phyloP scores from a whole-genome alignment of 139 green algal genomes.

The Eudorina sp. region DNA sequence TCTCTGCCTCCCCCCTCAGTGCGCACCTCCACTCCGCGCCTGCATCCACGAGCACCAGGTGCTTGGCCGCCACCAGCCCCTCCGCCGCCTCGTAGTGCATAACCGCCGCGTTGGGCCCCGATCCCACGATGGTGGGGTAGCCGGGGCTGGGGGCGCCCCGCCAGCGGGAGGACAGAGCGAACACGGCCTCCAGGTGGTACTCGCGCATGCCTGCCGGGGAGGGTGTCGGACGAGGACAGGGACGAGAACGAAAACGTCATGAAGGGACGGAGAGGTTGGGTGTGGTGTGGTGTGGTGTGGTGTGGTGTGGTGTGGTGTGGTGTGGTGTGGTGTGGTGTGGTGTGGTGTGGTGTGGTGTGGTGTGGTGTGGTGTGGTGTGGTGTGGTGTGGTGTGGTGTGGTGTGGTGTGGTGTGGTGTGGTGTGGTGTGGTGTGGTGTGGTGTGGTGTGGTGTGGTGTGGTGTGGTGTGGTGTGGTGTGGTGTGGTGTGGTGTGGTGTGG shows the following conservation, averaged over 20 bases:
- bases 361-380: too few relatives aligned
- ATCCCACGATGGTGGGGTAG: slow-evolving; percentile 70
- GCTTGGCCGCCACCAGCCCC: not conserved
- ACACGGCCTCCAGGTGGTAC: slow-evolving; percentile 67
- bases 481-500: too few relatives aligned
- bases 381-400: too few relatives aligned
- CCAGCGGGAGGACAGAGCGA: slow-evolving; percentile 38
- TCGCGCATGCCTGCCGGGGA: slow-evolving; percentile 47
- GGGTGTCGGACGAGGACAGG: not conserved
- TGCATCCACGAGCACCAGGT: slow-evolving; percentile 68
- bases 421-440: too few relatives aligned
- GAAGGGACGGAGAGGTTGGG: not conserved
- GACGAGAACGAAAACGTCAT: not conserved
- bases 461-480: too few relatives aligned
- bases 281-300: too few relatives aligned
- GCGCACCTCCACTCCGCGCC: slow-evolving; percentile 59
- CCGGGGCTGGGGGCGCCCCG: slow-evolving; percentile 44
- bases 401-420: too few relatives aligned
- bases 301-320: too few relatives aligned
- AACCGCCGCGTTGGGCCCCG: slow-evolving; percentile 58
- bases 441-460: too few relatives aligned
- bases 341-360: too few relatives aligned
- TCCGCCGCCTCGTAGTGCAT: slow-evolving; percentile 63
- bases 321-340: too few relatives aligned
- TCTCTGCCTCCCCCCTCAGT: too few relatives aligned